Evolutionary conservation across 1,284 basidiomycete genomes (phyloP), one percentile per base, ranked within the genome.

Genomic region (Papiliotrema flavescens): DNA sequence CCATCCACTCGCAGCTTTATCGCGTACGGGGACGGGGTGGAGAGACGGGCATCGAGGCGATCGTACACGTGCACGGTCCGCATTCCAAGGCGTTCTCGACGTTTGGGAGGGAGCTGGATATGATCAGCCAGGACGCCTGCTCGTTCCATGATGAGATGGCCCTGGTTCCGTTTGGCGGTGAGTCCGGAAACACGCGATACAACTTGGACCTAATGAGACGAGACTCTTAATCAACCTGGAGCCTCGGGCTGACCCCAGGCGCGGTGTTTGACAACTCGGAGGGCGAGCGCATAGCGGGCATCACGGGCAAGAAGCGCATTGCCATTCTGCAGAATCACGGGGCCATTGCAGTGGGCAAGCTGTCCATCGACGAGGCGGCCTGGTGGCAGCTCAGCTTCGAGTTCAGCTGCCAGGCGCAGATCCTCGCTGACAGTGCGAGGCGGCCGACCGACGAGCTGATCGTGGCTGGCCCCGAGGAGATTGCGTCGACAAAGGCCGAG

Each of bases 301-400:
- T 63, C 20, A 43, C 51, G 2, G 37, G 54, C 14, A 63, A 60
- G 49, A 64, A 65, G 41, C n/a, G 47, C 6, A 61, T 74, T 19
- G 71, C 64, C 9, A 62, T 74, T 17, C 59, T 74, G 20, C 71
- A 74, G 50, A 72, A 70, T 55, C 71, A 74, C 59, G 71, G 71
- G 1, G 56, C 61, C 28, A 26, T 74, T 34, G 60, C 63, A 7
- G 53, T 74, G 19, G 71, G 71, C 19, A 60, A 53, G 41, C 55
- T 67, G 40, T 59, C 55, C 8, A 71, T 72, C n/a, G 70, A 74
- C 48, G 71, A 74, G 51, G 71, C 71, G 3, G 67, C 69, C 4
- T 74, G 70, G 70, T 74, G 71, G 71, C 66, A 70, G 49, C 61
- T 74, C 56, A 71, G 65, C 54, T 74, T 65, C 44, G 70, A 72